Evolutionary conservation across 371 early-diverging fungal genomes (phyloP).

Genomic region (Blakeslea trispora): DNA sequence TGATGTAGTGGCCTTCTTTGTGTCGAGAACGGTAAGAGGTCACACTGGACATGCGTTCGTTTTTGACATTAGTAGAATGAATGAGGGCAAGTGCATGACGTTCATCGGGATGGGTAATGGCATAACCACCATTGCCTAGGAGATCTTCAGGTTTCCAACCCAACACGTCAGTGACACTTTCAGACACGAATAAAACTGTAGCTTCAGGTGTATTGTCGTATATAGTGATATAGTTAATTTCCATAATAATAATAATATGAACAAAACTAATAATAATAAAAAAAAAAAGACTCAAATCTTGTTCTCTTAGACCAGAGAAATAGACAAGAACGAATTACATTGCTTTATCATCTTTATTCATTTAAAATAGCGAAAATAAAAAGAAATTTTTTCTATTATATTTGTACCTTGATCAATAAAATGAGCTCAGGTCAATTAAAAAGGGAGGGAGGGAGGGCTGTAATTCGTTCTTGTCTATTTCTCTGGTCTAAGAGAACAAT

Average conservation of each 20-base stretch:
- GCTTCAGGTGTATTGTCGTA: slow-evolving; percentile 57
- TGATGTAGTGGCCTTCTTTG: slow-evolving; percentile 39
- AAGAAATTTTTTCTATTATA: too few relatives aligned
- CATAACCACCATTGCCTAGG: slow-evolving; percentile 45
- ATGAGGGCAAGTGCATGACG: slow-evolving; percentile 30
- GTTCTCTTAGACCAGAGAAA: too few relatives aligned
- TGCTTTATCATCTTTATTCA: too few relatives aligned
- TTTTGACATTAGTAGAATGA: slow-evolving; percentile 45
- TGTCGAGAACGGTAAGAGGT: slow-evolving; percentile 32
- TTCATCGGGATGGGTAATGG: slow-evolving; percentile 50
- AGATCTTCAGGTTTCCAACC: slow-evolving; percentile 59
- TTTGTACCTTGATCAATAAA: too few relatives aligned
- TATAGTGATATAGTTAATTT: slow-evolving; percentile 54
- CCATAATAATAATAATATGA: slow-evolving; percentile 10
- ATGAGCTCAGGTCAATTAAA: too few relatives aligned
- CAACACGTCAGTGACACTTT: slow-evolving; percentile 48
- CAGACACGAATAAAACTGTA: slow-evolving; percentile 50
- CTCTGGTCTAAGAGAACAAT: too few relatives aligned
- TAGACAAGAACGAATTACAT: too few relatives aligned
- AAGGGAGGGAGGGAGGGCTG: too few relatives aligned
- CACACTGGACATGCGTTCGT: slow-evolving; percentile 48
- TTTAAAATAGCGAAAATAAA: too few relatives aligned
- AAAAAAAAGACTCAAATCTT: slow-evolving; percentile 1
- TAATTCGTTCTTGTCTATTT: too few relatives aligned
- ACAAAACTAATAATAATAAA: not conserved